Percentiles rank a stretch among this genome's conserved stretches.
These are phyloP conservation scores for Hemileccinum impolitum DNA, from an alignment of 768 basidiomycete genomes.

Conservation along the genomic window DNA sequence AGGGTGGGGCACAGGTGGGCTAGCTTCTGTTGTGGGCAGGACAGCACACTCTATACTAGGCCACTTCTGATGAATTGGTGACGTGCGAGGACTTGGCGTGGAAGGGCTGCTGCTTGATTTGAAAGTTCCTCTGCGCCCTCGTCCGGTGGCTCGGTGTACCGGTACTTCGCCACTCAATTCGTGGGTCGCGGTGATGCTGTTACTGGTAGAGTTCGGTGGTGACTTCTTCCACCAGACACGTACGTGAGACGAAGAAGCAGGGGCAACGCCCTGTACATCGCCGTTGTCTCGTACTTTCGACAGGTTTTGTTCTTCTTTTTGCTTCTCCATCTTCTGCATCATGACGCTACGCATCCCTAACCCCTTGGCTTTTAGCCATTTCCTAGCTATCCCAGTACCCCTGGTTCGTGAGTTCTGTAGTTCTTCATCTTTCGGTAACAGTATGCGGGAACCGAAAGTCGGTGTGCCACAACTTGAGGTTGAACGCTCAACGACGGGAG, in stretches of 20 bases:
- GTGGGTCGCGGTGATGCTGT: conserved; percentile 9
- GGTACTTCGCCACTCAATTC: conserved; percentile 8
- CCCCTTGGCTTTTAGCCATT: conserved; percentile 30
- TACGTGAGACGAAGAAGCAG: conserved; percentile 14
- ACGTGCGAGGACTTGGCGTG: conserved; percentile 20
- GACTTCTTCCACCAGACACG: conserved; percentile 33
- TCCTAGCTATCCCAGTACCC: conserved; percentile 16
- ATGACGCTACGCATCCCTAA: conserved; percentile 24
- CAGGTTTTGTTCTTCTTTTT: conserved; percentile 13
- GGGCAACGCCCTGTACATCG: conserved; percentile 4
- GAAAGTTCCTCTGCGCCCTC: conserved; percentile 7
- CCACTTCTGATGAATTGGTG: conserved; percentile 19
- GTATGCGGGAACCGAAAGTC: conserved; percentile 54
- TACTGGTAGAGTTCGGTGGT: conserved; percentile 7
- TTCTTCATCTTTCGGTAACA: conserved; percentile 26
- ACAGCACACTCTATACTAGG: conserved; percentile 20
- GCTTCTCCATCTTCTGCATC: conserved; percentile 23
- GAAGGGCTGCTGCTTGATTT: conserved; percentile 12
- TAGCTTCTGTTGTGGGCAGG: conserved; percentile 4
- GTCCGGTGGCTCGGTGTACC: conserved; percentile 4
- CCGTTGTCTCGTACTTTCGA: background rate
- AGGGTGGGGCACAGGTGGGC: conserved; percentile 2
- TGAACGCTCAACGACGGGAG: conserved; percentile 39
- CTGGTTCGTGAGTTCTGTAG: conserved; percentile 14
- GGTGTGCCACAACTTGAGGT: conserved; percentile 58